Conservation (phyloP, 768 basidiomycete genomes). For the Naganishia onofrii region DNA sequence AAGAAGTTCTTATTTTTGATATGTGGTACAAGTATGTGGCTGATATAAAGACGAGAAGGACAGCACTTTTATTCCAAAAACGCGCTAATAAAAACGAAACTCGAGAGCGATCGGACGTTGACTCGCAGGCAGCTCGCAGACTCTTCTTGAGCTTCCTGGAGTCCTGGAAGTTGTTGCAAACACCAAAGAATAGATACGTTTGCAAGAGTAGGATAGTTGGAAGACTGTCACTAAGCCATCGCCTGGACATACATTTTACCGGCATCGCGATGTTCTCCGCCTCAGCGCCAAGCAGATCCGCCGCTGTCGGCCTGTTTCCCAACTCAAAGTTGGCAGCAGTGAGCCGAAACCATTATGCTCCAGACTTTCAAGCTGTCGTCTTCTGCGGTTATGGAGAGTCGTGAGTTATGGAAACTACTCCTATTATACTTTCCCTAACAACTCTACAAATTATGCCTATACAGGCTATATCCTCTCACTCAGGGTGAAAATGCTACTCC, state of each 20-base stretch:
- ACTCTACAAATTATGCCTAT: not conserved
- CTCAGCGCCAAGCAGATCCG: not conserved
- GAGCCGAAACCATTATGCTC: conserved; percentile 15
- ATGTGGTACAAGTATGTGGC: no score
- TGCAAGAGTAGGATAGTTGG: no score
- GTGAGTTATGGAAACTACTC: conserved; percentile 56
- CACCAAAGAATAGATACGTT: no score
- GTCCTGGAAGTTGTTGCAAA: no score
- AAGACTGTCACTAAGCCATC: no score
- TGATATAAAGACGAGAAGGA: no score
- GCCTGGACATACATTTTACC: not conserved
- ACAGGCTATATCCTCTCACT: conserved; percentile 50
- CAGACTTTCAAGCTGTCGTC: conserved; percentile 81
- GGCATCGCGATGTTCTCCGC: not conserved
- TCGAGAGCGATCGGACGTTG: no score
- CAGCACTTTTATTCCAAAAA: no score
- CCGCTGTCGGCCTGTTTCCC: conserved; percentile 12
- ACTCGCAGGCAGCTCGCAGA: no score
- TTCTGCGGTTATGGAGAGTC: conserved; percentile 90
- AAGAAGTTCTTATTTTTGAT: no score
- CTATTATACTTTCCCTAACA: conserved; percentile 36
- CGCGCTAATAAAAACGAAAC: no score
- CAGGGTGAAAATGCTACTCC: conserved; percentile 66
- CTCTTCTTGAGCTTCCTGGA: no score
- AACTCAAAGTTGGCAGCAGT: not conserved